A percentile compares a stretch with the other conserved stretches of the same genome.
phyloP scores from a whole-genome alignment of 495 filamentous ascomycete genomes.

The Durotheca rogersii region DNA sequence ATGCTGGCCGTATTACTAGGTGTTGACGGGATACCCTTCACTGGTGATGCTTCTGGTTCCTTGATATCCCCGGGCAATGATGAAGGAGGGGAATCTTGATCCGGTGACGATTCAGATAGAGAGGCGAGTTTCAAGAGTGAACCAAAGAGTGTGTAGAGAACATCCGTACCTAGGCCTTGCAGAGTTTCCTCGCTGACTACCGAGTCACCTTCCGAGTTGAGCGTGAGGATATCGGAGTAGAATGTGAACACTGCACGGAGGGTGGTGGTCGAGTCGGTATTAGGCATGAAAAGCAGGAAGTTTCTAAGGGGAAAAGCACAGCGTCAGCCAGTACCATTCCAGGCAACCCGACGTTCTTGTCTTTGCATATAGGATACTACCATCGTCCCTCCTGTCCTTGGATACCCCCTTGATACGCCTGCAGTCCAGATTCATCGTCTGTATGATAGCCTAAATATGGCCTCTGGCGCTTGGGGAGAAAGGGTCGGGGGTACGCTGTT shows the following conservation, averaged over 20 bases:
- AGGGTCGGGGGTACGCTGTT: too few relatives aligned
- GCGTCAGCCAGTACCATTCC: conserved; percentile 28
- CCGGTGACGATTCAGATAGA: conserved; percentile 29
- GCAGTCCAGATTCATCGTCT: too few relatives aligned
- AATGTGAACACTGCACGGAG: conserved; percentile 88
- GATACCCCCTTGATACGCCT: background rate
- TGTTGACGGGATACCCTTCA: conserved; percentile 7
- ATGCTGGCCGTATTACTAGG: conserved; percentile 14
- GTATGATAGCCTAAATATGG: too few relatives aligned
- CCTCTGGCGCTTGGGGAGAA: too few relatives aligned
- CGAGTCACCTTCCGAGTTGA: conserved; percentile 94
- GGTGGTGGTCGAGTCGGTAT: conserved; percentile 59
- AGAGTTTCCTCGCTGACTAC: conserved; percentile 83
- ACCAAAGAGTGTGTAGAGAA: conserved; percentile 67
- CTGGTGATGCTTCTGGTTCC: conserved; percentile 1
- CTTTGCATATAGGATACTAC: background rate
- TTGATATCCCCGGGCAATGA: conserved; percentile 9
- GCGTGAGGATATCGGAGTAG: conserved; percentile 83
- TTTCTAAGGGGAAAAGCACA: conserved; percentile 72
- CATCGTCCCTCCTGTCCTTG: background rate
- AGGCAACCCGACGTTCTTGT: background rate
- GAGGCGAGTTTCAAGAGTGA: conserved; percentile 60
- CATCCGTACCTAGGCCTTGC: conserved; percentile 89
- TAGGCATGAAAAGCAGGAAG: conserved; percentile 92
- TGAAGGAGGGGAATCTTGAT: conserved; percentile 10